Conservation (phyloP, 306 rosid species). For the Mimosa pudica region DNA sequence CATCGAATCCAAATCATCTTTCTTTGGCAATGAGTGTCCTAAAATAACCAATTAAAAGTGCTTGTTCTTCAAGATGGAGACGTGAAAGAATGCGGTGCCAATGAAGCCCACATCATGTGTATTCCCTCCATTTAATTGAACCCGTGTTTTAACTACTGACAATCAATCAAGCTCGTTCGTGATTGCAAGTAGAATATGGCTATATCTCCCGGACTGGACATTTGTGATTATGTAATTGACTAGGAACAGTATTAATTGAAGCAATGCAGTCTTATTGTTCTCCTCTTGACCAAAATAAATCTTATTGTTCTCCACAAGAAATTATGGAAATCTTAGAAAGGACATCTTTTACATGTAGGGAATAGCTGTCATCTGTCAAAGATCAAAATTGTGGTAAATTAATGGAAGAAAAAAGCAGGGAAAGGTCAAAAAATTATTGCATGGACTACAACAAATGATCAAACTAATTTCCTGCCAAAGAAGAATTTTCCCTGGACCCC, state of each 20-base stretch:
- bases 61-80: background rate
- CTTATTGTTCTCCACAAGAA: background rate
- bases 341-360: too few relatives aligned
- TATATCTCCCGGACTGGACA: background rate
- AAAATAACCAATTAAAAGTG: background rate
- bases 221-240: background rate
- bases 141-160: background rate
- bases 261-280: background rate
- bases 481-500: background rate
- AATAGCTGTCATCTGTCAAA: background rate
- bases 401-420: background rate
- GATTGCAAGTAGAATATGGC: background rate
- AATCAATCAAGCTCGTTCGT: background rate
- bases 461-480: background rate
- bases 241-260: background rate
- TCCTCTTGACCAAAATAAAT: background rate
- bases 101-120: background rate
- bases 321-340: background rate
- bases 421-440: background rate
- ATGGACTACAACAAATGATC: slow-evolving; percentile 13
- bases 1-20: background rate
- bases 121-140: background rate
- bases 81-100: background rate
- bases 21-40: background rate
- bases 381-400: background rate